Percentiles rank a stretch among this genome's conserved stretches.
Evolutionary conservation across 179 eudicot species (phyloP).

Genomic region (Spergularia azorica): DNA sequence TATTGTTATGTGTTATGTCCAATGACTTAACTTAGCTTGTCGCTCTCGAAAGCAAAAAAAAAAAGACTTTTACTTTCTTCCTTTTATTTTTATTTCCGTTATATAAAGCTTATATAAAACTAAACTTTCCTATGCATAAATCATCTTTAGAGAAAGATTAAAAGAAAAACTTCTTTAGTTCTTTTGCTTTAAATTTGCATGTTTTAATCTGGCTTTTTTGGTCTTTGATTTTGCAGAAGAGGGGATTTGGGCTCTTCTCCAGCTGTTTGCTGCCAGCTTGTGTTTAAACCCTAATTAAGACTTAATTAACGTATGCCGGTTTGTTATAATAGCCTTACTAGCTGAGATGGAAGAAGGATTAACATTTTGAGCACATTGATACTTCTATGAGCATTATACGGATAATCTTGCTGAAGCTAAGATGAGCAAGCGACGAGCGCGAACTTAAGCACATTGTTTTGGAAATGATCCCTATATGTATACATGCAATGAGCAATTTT

Average conservation of each 20-base stretch:
- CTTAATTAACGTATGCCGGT: conserved; percentile 10
- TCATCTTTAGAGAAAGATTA: conserved; percentile 18
- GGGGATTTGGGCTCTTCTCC: conserved; percentile 52
- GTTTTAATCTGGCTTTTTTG: neutral
- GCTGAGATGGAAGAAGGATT: conserved; percentile 21
- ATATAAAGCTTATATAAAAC: conserved; percentile 3
- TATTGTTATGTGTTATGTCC: too few relatives aligned
- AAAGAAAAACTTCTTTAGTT: neutral
- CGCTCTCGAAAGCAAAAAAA: too few relatives aligned
- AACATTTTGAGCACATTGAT: conserved; percentile 7
- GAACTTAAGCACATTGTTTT: neutral
- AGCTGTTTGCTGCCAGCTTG: conserved; percentile 57
- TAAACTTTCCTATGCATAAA: neutral
- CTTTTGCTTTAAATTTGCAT: neutral
- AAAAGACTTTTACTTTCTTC: neutral
- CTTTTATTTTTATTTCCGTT: neutral
- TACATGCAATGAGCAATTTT: neutral
- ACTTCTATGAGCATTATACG: neutral
- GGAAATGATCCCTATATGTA: conserved; percentile 8
- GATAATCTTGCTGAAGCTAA: neutral
- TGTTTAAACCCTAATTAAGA: conserved; percentile 24
- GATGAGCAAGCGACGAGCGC: neutral
- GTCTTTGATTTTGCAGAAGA: conserved; percentile 48
- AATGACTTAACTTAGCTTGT: too few relatives aligned
- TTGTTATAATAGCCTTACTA: conserved; percentile 8